These are phyloP conservation scores for Geranomyces variabilis DNA, from an alignment of 192 early-diverging fungal species.

Conservation along the genomic window DNA sequence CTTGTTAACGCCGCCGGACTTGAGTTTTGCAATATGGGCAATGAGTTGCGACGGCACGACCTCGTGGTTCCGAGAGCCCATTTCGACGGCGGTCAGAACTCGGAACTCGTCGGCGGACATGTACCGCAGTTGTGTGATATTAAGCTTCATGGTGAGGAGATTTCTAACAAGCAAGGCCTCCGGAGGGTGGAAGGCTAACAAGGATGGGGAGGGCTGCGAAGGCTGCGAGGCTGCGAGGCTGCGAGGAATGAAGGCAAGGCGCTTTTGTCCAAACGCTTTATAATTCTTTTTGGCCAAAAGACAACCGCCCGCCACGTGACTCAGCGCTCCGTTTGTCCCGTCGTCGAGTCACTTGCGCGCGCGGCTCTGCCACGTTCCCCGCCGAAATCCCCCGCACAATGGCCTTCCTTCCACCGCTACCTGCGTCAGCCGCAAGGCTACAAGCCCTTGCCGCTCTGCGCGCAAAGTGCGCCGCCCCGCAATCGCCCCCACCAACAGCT, in stretches of 20 bases:
- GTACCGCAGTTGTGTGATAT: constrained; percentile 93
- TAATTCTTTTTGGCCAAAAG: no score
- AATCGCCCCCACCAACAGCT: not conserved
- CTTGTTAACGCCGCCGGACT: constrained; percentile 84
- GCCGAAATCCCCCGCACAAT: not conserved
- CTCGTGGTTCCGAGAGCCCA: constrained; percentile 98
- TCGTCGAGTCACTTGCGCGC: no score
- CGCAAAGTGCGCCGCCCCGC: not conserved
- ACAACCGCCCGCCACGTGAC: no score
- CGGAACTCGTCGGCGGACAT: constrained; percentile 92
- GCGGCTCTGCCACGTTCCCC: no score
- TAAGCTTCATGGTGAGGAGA: constrained; percentile 79
- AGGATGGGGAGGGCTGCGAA: no score
- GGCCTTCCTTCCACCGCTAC: not conserved
- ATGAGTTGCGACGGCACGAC: constrained; percentile 93
- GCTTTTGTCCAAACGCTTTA: no score
- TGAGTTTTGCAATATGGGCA: constrained; percentile 89
- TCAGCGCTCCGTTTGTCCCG: no score
- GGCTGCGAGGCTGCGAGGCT: no score
- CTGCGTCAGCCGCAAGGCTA: constrained; percentile 1
- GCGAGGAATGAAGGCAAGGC: no score
- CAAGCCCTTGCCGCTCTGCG: constrained; percentile 1
- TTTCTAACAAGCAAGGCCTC: no score
- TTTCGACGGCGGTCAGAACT: constrained; percentile 95
- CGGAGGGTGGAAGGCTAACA: no score